Evolutionary conservation across 164 flowering plant genomes (phyloP), one percentile per base, ranked within the genome.

Genomic region (Berberis vulgaris): DNA sequence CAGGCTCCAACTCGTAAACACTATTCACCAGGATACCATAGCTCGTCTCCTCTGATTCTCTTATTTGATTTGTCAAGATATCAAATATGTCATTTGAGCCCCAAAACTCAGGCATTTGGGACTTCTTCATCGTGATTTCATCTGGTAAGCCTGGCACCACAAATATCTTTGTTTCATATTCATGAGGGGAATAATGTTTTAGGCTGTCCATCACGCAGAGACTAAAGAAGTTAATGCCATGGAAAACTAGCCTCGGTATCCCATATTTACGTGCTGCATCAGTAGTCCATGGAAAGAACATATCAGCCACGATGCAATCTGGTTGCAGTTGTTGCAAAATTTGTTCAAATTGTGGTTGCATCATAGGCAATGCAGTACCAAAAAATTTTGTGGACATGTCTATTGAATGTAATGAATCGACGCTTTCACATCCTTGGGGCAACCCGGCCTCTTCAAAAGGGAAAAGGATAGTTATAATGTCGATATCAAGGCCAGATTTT

Each of bases 1-100:
- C 73, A 3, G 78, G 72, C 49, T 83, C 84, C 7, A 81, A 74
- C 72, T 81, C 84, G 13, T 76, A 66, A 65, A 81, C 81, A 67
- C 79, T 76, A 65, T 83, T 83, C 0, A 83, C 72, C 8, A 78
- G 41, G 2, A 69, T 59, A 1, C 81, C 85, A 60, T 65, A 63
- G 59, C 77, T 72, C 41, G 2, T 63, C 55, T 6, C 0, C 9
- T 75, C 79, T 3, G 77, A 47, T 38, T 69, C 76, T 41, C 3
- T 39, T 2, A 62, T 40, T 8, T 26, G 42, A 7, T 47, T 26
- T 38, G 3, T 8, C 47, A 61, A 10, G 45, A 41, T 1, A 3
- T 38, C 64, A 3, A 1, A 2, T 3, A 46, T 4, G 4, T 11
- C 45, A 58, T 11, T 58, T 2, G 10, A 45, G 45, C 2, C n/a